Evolutionary conservation across 2,329 filamentous ascomycete genomes (phyloP).

Genomic region (Diaporthe velutina): DNA sequence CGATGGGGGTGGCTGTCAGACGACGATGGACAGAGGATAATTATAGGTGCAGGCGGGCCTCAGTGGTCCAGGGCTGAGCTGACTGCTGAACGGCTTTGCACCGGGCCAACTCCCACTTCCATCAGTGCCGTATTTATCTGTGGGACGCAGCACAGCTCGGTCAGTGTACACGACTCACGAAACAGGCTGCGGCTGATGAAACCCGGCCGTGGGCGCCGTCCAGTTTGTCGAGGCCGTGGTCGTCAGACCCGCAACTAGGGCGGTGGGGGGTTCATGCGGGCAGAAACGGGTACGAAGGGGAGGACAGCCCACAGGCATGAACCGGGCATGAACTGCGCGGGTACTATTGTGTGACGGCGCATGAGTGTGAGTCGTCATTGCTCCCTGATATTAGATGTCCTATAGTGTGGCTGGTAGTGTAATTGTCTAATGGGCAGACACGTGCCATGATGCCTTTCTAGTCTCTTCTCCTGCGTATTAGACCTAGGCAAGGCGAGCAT

Average conservation of each 20-base stretch:
- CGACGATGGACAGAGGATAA: not conserved
- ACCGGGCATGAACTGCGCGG: not conserved
- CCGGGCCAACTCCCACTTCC: not conserved
- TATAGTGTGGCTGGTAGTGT: not conserved
- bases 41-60: slow-evolving; percentile 25
- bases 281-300: slow-evolving; percentile 1
- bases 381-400: slow-evolving; percentile 19
- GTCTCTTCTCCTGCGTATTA: not conserved
- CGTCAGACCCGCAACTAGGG: slow-evolving; percentile 21
- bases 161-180: slow-evolving; percentile 30
- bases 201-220: slow-evolving; percentile 28
- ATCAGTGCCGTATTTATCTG: not conserved
- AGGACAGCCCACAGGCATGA: slow-evolving; percentile 4
- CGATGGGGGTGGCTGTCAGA: not conserved
- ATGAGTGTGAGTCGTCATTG: slow-evolving; percentile 1
- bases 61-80: not conserved
- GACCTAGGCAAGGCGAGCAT: not conserved
- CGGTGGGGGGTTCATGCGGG: slow-evolving; percentile 28
- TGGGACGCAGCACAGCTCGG: slow-evolving; percentile 4
- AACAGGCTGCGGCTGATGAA: slow-evolving; percentile 35
- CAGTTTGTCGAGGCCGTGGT: slow-evolving; percentile 12
- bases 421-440: not conserved
- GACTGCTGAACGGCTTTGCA: not conserved
- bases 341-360: not conserved
- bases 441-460: not conserved